phyloP scores from a whole-genome alignment of 306 rosid species.

The Gastrolobium villosum region DNA sequence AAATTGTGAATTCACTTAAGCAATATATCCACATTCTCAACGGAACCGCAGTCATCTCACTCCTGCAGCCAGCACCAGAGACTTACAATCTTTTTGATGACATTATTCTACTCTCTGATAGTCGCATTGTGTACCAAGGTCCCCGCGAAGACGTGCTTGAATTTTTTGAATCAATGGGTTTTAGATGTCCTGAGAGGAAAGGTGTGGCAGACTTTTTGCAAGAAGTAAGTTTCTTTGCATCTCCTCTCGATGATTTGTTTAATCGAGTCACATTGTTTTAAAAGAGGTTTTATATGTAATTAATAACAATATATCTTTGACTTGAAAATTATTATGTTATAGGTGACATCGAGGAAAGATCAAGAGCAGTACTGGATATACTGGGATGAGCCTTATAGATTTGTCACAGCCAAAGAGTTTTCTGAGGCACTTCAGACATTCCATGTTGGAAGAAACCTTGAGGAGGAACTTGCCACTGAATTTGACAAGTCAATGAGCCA shows the following conservation, averaged over 20 bases:
- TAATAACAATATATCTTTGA: background rate
- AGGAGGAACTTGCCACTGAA: constrained; percentile 56
- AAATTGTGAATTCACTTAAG: constrained; percentile 68
- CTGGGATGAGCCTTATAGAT: constrained; percentile 60
- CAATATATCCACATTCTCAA: constrained; percentile 66
- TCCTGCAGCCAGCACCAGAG: constrained; percentile 77
- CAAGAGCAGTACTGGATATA: constrained; percentile 69
- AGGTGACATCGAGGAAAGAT: constrained; percentile 79
- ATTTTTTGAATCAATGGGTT: constrained; percentile 63
- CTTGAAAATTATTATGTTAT: constrained; percentile 5
- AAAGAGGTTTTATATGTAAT: background rate
- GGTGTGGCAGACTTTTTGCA: constrained; percentile 76
- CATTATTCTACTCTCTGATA: constrained; percentile 68
- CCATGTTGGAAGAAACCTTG: constrained; percentile 56
- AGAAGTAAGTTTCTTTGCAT: constrained; percentile 54
- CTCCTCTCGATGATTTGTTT: background rate
- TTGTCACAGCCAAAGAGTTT: constrained; percentile 60
- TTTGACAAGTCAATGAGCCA: constrained; percentile 74
- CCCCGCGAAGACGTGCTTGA: constrained; percentile 62
- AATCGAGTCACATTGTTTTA: background rate
- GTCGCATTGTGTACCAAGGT: constrained; percentile 73
- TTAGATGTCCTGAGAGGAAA: constrained; percentile 69
- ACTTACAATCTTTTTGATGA: constrained; percentile 75
- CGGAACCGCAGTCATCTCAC: constrained; percentile 66
- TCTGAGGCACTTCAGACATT: constrained; percentile 56